These are phyloP conservation scores for Phaffia australis DNA, from an alignment of 768 basidiomycete species.

Conservation along the genomic window DNA sequence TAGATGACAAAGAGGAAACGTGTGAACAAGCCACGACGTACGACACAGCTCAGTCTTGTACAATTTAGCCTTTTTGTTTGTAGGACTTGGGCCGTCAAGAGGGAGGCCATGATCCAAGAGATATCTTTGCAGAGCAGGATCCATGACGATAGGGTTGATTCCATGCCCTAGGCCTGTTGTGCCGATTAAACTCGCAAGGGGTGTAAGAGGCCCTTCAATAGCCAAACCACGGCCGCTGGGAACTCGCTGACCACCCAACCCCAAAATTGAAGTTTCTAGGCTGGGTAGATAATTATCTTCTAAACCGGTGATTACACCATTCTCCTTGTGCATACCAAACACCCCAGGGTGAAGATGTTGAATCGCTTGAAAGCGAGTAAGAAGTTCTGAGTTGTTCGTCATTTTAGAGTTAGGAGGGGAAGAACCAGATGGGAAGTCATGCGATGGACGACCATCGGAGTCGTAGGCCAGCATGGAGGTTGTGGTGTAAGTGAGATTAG, in stretches of 20 bases:
- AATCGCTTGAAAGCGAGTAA: conserved; percentile 17
- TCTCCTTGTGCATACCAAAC: conserved; percentile 6
- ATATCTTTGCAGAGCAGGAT: conserved; percentile 13
- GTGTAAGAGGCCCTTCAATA: not conserved
- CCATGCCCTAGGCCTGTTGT: conserved; percentile 7
- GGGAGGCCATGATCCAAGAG: conserved; percentile 22
- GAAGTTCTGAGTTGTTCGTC: conserved; percentile 1
- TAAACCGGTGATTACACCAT: too few relatives aligned
- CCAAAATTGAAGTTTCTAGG: not conserved
- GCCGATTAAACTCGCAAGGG: conserved; percentile 3
- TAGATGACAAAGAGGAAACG: not conserved
- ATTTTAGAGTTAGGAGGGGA: too few relatives aligned
- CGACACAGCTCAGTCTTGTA: conserved; percentile 27
- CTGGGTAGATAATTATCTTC: not conserved
- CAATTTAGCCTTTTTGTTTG: conserved; percentile 20
- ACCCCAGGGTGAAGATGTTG: conserved; percentile 19
- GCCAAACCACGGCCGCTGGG: not conserved
- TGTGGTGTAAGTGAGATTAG: too few relatives aligned
- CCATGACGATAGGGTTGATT: conserved; percentile 14
- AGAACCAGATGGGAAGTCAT: too few relatives aligned
- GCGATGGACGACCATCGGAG: too few relatives aligned
- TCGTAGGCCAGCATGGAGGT: too few relatives aligned
- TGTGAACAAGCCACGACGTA: not conserved
- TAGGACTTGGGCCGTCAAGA: conserved; percentile 9
- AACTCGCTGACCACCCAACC: not conserved